Base-by-base conservation (phyloP, 2,329 filamentous ascomycete genomes). In the Westerdykella sp. region DNA sequence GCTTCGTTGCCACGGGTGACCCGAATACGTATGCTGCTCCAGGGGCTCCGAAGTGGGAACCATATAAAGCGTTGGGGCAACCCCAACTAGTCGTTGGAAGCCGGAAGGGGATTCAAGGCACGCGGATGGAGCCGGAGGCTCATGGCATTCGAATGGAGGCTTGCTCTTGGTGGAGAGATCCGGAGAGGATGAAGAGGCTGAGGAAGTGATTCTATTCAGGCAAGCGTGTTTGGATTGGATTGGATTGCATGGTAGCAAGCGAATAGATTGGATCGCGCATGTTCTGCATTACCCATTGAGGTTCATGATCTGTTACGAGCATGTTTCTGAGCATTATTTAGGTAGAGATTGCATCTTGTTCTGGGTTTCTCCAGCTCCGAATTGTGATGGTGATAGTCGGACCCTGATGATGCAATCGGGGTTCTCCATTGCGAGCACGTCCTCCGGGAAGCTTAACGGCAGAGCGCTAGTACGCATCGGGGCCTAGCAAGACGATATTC, bases 131-230 rank as follows among this genome's bases (percentile, higher is more conserved):
- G 41, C 43, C 44, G 6, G 62, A 65, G 35, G 44, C 34, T 1
- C 44, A 47, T 1, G 59, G 54, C 3, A 57, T 64, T 1, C 47
- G 60, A 32, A 57, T 59, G 54, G 44, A 55, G 48, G 51, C 57
- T 39, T 66, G 62, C 41, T 43, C 37, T 5, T 65, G 61, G 60
- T 65, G 63, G 63, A 56, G 57, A 10, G 61, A 66, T 18, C 48
- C 51, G 22, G 55, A 47, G 31, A 48, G 62, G 30, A 60, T 57
- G 39, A 39, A 40, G 41, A 54, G 63, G 46, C 39, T 65, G 37
- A 59, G 62, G 18, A 67, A 67, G 43, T 66, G 32, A 35, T 35
- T 9, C 13, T 12, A 28, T 28, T 28, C 25, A 28, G 2, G 25
- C 7, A 12, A 28, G 25, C 7, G 25, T 28, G 25, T 10, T 10